Conservation (phyloP, 1,284 basidiomycete genomes). For the Porphyrellus sp. region DNA sequence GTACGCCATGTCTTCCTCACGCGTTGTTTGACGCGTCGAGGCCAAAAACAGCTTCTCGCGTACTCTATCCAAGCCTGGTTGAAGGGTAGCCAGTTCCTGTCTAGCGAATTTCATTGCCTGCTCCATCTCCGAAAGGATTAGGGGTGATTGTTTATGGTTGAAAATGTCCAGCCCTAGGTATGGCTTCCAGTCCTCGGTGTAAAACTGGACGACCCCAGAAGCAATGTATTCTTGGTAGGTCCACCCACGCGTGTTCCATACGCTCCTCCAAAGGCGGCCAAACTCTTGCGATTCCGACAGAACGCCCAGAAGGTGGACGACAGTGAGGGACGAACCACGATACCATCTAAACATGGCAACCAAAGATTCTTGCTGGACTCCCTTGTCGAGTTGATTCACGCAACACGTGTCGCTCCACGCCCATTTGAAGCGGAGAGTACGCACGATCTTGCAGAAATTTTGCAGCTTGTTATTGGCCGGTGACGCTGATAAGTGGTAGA, state of each 20-base stretch:
- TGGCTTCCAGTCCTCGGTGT: too few relatives aligned
- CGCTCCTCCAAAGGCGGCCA: background rate
- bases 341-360: background rate
- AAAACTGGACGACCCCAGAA: too few relatives aligned
- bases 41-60: slow-evolving; percentile 5
- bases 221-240: too few relatives aligned
- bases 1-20: background rate
- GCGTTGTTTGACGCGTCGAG: background rate
- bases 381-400: background rate
- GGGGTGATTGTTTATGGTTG: too few relatives aligned
- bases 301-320: slow-evolving; percentile 4
- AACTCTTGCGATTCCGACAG: background rate
- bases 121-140: slow-evolving; percentile 3
- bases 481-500: background rate
- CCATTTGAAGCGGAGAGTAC: background rate
- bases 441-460: background rate
- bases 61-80: slow-evolving; percentile 6
- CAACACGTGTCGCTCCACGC: slow-evolving; percentile 5
- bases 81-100: slow-evolving; percentile 1
- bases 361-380: background rate
- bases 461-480: background rate
- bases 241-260: too few relatives aligned
- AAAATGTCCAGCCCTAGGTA: too few relatives aligned
- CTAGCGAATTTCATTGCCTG: background rate
- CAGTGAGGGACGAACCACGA: background rate